These are phyloP conservation scores for Russula olivacea DNA, from an alignment of 768 basidiomycete species.

Conservation along the genomic window DNA sequence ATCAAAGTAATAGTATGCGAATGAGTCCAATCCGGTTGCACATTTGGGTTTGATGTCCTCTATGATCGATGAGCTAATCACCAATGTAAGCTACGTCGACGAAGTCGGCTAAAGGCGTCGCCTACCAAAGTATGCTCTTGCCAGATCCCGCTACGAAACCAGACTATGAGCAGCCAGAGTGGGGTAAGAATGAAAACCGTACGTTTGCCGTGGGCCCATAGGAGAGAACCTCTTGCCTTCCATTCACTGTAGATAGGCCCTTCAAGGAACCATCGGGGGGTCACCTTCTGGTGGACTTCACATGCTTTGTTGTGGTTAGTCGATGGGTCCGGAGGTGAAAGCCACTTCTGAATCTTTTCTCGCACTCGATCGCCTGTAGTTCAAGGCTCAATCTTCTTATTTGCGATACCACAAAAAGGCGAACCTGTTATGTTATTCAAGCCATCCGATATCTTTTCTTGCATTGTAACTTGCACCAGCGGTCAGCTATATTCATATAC, in stretches of 20 bases:
- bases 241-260: background rate
- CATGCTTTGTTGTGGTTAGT: background rate
- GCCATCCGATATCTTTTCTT: background rate
- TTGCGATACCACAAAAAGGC: background rate
- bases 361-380: background rate
- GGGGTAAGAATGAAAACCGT: background rate
- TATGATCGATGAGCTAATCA: conserved; percentile 1
- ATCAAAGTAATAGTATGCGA: conserved; percentile 3
- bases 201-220: conserved; percentile 9
- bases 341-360: background rate
- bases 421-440: background rate
- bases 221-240: background rate
- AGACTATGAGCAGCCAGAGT: background rate
- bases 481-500: background rate
- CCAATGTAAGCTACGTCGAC: background rate
- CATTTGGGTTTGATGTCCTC: background rate
- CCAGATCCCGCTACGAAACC: conserved; percentile 2
- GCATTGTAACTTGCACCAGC: background rate
- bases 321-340: background rate
- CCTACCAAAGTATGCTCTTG: conserved; percentile 9
- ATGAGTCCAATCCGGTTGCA: background rate
- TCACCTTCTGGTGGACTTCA: background rate
- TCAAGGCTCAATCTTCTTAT: background rate
- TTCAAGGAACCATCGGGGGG: background rate
- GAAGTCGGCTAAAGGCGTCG: too few relatives aligned